Base-by-base conservation (phyloP, 768 basidiomycete genomes). In the Phanerochaete carnosa region DNA sequence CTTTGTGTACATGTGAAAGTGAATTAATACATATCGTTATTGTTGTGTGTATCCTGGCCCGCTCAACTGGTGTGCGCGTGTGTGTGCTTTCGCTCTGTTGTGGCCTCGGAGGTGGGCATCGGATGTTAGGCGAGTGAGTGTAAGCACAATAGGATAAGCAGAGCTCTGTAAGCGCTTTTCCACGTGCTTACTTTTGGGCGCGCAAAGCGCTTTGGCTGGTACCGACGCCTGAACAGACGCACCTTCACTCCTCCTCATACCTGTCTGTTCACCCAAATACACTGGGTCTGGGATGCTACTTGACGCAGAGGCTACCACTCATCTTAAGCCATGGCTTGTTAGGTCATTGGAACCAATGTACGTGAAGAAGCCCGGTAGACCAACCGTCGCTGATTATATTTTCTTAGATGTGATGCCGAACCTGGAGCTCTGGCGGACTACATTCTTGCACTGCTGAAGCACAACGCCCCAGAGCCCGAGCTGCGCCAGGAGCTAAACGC, bases 401-500 rank as follows among this genome's bases (percentile, higher is more conserved):
- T 51, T 63, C 56, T 16, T 65, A 97, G 95, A 82, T 96, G 94
- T 73, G 96, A 98, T 72, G 96, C 96, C 45, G 96, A 98, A 71
- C 95, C 96, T 30, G 85, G 87, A 30, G 93, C 94, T 32, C 86
- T 98, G 55, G 89, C 93, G 3, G 94, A 98, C 71, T 98, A 98
- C 72, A 89, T 98, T 66, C 84, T 97, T 52, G 96, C 96, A 16
- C 79, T 98, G 56, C 78, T 98, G 60, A 94, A 94, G 72, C 93
- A 95, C 72, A 92, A 93, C 74, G 89, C 88, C 1, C 81, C 90
- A 3, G 90, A 95, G 70, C 72, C 75, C 25, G 92, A 95, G 64
- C 88, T 98, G 82, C 82, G 90, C 65, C 85, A 85, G 65, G 91
- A 94, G 69, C 77, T 97, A 58, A 71, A 78, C 1, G 68, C 81